phyloP scores from a whole-genome alignment of 495 filamentous ascomycete genomes.

The Trichoderma reesei region DNA sequence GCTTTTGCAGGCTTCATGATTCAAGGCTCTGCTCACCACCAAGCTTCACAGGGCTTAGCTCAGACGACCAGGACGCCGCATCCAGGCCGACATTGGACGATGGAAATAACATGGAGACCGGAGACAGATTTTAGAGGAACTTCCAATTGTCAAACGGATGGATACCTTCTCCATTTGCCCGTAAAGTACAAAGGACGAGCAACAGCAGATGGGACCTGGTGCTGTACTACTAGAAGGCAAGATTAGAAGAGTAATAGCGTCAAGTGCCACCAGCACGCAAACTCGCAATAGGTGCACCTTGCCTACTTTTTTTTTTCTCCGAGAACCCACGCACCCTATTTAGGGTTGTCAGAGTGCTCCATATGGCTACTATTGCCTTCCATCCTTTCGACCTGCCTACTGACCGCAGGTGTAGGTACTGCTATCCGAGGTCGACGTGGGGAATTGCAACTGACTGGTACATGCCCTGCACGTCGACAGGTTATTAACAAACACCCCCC shows the following conservation, averaged over 20 bases:
- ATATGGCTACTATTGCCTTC: background rate
- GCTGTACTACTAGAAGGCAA: too few relatives aligned
- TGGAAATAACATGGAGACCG: background rate
- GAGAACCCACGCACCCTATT: background rate
- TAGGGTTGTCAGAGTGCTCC: background rate
- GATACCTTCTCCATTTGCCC: background rate
- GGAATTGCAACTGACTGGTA: too few relatives aligned
- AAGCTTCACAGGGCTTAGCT: conserved; percentile 4
- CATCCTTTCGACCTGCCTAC: background rate
- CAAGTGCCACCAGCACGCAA: too few relatives aligned
- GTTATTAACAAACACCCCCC: too few relatives aligned
- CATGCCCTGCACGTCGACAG: too few relatives aligned
- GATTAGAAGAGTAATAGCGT: too few relatives aligned
- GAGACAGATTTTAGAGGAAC: background rate
- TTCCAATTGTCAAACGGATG: background rate
- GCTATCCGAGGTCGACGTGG: too few relatives aligned
- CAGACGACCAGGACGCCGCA: background rate
- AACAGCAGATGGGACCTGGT: background rate
- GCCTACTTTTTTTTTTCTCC: background rate
- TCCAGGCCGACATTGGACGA: background rate
- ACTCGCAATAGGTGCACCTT: too few relatives aligned
- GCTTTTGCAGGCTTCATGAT: conserved; percentile 1
- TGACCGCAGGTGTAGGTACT: too few relatives aligned
- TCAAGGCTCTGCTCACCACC: background rate
- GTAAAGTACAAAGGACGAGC: background rate